Evolutionary conservation across 805 yeast genomes (phyloP).

Genomic region (Candida chauliodis): DNA sequence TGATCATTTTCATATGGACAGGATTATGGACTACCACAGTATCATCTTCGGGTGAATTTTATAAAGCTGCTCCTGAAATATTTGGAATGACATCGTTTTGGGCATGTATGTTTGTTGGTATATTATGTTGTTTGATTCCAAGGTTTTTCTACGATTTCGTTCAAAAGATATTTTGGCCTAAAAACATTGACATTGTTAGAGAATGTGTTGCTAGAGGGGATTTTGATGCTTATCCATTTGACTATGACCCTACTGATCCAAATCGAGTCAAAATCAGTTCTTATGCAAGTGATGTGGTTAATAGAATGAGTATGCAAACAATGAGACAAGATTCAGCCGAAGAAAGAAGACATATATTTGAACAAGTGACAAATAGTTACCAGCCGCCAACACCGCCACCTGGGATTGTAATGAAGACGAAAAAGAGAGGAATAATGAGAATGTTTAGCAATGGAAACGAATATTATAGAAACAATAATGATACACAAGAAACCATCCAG

Average conservation of each 20-base stretch:
- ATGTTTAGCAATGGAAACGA: constrained; percentile 7
- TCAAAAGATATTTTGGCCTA: constrained; percentile 53
- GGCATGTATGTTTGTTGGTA: constrained; percentile 67
- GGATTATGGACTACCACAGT: constrained; percentile 69
- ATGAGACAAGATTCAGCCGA: constrained; percentile 2
- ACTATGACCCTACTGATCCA: constrained; percentile 82
- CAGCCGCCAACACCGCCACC: constrained; percentile 10
- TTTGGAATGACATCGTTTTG: constrained; percentile 63
- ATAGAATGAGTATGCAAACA: constrained; percentile 16
- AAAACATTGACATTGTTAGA: constrained; percentile 69
- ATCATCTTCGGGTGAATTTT: constrained; percentile 49
- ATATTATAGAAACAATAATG: constrained; percentile 1
- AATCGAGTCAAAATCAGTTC: constrained; percentile 51
- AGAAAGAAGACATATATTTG: not conserved
- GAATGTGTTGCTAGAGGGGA: constrained; percentile 69
- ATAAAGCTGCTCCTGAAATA: constrained; percentile 60
- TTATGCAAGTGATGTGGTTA: constrained; percentile 24
- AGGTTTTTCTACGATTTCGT: constrained; percentile 59
- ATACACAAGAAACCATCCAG: constrained; percentile 16
- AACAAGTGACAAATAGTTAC: not conserved
- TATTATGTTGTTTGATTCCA: constrained; percentile 61
- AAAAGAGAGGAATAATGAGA: constrained; percentile 6
- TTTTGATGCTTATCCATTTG: constrained; percentile 59
- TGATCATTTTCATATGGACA: constrained; percentile 70
- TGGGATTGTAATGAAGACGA: not conserved